Conservation (phyloP, 2,329 filamentous ascomycete species). For the Penicillium sp. region DNA sequence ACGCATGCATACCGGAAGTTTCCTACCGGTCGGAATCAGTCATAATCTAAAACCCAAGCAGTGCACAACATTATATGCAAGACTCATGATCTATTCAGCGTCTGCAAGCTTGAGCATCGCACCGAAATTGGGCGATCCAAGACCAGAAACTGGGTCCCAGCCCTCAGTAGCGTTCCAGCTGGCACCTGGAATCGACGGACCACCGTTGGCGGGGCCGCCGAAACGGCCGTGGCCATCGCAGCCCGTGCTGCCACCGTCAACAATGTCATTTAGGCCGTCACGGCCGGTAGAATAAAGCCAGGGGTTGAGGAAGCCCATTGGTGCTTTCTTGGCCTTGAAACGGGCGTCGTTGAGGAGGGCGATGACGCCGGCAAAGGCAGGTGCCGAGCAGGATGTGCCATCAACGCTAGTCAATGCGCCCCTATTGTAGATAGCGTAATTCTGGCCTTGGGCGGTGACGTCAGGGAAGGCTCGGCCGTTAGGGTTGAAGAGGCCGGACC, state of each 20-base stretch:
- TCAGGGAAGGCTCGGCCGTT: slow-evolving; percentile 43
- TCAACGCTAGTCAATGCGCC: slow-evolving; percentile 29
- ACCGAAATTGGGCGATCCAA: slow-evolving; percentile 14
- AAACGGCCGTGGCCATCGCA: slow-evolving; percentile 47
- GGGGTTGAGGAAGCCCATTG: slow-evolving; percentile 60
- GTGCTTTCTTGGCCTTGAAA: slow-evolving; percentile 48
- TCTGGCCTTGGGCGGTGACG: slow-evolving; percentile 38
- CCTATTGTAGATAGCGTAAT: slow-evolving; percentile 34
- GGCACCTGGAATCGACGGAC: slow-evolving; percentile 45
- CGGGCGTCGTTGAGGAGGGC: slow-evolving; percentile 62
- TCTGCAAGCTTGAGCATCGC: slow-evolving; percentile 1
- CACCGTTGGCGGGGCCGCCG: slow-evolving; percentile 38
- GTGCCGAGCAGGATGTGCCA: slow-evolving; percentile 53
- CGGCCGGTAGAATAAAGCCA: slow-evolving; percentile 53
- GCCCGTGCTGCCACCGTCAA: slow-evolving; percentile 46
- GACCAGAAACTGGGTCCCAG: slow-evolving; percentile 44
- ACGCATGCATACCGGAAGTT: background rate
- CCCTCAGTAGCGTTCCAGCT: slow-evolving; percentile 50
- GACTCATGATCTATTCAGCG: background rate
- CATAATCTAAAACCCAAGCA: background rate
- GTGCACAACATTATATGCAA: background rate
- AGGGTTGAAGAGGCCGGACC: slow-evolving; percentile 32
- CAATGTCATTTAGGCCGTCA: slow-evolving; percentile 49
- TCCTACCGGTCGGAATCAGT: background rate
- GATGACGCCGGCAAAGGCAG: slow-evolving; percentile 58